Evolutionary conservation across 768 basidiomycete species (phyloP).

Genomic region (Mycena kentingensis): DNA sequence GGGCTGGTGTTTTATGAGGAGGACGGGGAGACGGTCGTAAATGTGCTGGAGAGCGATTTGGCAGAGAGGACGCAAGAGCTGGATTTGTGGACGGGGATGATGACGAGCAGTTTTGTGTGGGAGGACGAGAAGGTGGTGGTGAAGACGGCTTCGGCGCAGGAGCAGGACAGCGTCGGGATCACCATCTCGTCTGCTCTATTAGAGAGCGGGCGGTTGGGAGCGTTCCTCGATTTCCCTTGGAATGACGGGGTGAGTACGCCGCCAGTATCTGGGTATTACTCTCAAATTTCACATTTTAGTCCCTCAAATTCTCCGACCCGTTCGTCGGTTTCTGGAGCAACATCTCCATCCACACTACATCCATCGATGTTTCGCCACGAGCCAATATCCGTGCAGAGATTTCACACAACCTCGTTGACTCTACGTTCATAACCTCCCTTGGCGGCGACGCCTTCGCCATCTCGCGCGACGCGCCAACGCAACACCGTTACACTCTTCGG

Average conservation of each 20-base stretch:
- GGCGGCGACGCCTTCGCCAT: constrained; percentile 43
- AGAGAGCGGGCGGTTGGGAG: constrained; percentile 38
- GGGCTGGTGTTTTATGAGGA: constrained; percentile 46
- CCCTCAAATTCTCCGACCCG: constrained; percentile 54
- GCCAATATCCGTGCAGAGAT: constrained; percentile 38
- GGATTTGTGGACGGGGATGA: constrained; percentile 58
- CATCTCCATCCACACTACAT: constrained; percentile 50
- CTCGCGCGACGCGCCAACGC: constrained; percentile 41
- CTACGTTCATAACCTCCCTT: constrained; percentile 46
- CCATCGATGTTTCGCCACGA: constrained; percentile 26
- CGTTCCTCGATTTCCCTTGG: constrained; percentile 64
- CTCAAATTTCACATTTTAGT: constrained; percentile 4
- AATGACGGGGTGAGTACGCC: constrained; percentile 46
- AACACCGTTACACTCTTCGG: constrained; percentile 50
- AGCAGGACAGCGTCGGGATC: constrained; percentile 42
- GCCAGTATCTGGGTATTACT: not conserved
- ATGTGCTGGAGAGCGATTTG: constrained; percentile 43
- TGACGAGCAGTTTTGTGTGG: constrained; percentile 48
- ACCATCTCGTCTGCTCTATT: constrained; percentile 44
- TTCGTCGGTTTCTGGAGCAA: constrained; percentile 57
- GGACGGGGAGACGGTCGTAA: constrained; percentile 25
- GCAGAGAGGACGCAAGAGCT: constrained; percentile 40
- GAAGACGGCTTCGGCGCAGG: constrained; percentile 41
- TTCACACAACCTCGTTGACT: constrained; percentile 41
- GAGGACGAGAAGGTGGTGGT: constrained; percentile 40